These are phyloP conservation scores for Stachybotrys echinatus DNA, from an alignment of 2,329 filamentous ascomycete species.

Conservation along the genomic window DNA sequence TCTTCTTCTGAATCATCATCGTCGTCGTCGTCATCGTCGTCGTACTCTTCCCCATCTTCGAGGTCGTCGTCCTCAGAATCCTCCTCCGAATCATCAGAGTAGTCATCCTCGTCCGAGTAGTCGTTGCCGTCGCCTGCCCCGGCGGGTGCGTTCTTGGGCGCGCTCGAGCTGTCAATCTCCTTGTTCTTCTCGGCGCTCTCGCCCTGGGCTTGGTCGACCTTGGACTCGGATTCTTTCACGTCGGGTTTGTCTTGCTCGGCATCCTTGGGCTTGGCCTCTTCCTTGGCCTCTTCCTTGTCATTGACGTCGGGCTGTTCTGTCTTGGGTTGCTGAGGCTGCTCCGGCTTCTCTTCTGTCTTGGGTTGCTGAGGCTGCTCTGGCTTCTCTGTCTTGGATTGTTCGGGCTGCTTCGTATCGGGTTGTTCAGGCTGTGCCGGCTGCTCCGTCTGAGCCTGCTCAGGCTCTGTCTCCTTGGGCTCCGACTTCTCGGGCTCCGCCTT, in stretches of 20 bases:
- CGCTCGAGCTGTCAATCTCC: neutral
- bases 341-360: neutral
- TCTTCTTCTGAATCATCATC: slow-evolving; percentile 10
- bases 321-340: slow-evolving; percentile 6
- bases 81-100: slow-evolving; percentile 12
- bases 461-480: slow-evolving; percentile 5
- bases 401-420: neutral
- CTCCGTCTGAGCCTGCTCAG: neutral
- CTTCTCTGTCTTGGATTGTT: neutral
- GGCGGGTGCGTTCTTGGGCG: slow-evolving; percentile 3
- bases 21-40: slow-evolving; percentile 10
- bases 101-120: slow-evolving; percentile 8
- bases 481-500: neutral
- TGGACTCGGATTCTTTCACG: slow-evolving; percentile 2
- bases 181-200: neutral
- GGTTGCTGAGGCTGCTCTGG: neutral
- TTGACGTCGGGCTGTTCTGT: slow-evolving; percentile 5
- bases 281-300: neutral
- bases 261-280: slow-evolving; percentile 2
- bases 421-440: neutral
- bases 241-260: neutral
- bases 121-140: slow-evolving; percentile 10
- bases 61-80: slow-evolving; percentile 6
- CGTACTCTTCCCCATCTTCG: neutral
- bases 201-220: neutral